Base-by-base conservation (phyloP, 495 filamentous ascomycete genomes). In the Penicillium nucicola region DNA sequence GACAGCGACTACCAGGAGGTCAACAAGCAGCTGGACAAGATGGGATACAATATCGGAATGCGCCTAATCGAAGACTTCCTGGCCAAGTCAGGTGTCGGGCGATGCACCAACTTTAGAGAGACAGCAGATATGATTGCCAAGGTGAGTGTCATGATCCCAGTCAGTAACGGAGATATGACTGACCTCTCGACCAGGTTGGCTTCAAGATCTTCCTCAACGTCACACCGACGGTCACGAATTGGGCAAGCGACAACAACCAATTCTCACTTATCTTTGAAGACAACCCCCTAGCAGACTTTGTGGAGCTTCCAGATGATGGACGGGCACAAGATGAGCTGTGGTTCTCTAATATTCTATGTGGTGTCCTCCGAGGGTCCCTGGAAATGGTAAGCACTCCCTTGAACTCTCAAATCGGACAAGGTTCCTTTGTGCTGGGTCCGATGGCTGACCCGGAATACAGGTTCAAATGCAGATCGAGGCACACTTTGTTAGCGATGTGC, bases 181-280 rank as follows among this genome's bases (percentile, higher is more conserved):
- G 35, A 53, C 40, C n/a, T 13, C 42, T 12, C 10, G 14, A 50
- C 19, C 57, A 97, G 92, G 86, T 97, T 53, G 93, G 93, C 47
- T 98, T 98, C 74, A 97, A 97, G 77, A 95, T 97, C 50, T 98
- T 98, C 68, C 82, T 98, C 47, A 98, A 98, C 59, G 89, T 97
- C 57, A 91, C 91, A n/a, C 93, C 93, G 3, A 88, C 86, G 4
- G 85, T 97, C 57, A 89, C 90, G 41, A 96, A 96, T 66, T 97
- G 93, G 93, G 87, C 90, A 19, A 87, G 81, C 67, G 93, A 98
- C 72, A 92, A 85, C 72, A 96, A 96, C 62, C 88, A 93, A 60
- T 98, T 97, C 75, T 96, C 90, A 2, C 76, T 98, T 28, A 82
- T 96, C 18, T 95, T 98, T 54, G 93, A 98, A 51, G 93, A 98